Conservation (phyloP, 1,284 basidiomycete genomes). For the Apiotrichum siamense region DNA sequence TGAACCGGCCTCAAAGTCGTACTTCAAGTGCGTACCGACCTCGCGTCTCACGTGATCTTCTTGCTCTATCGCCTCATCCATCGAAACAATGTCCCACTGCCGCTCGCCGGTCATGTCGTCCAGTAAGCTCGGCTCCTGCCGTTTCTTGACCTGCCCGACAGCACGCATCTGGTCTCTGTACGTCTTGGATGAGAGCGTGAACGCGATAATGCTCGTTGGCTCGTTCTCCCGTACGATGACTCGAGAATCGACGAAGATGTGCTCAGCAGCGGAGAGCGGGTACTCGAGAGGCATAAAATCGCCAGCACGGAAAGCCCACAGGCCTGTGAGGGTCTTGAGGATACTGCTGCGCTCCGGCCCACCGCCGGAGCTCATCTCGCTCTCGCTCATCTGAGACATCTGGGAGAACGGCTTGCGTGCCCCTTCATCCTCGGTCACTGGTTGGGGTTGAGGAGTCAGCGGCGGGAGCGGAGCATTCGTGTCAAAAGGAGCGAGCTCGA, state of each 20-base stretch:
- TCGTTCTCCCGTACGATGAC: conserved; percentile 97
- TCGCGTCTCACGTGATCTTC: conserved; percentile 28
- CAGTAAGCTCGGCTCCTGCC: conserved; percentile 11
- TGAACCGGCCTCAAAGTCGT: conserved; percentile 81
- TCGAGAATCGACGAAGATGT: conserved; percentile 89
- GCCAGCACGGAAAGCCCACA: conserved; percentile 62
- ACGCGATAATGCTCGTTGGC: conserved; percentile 94
- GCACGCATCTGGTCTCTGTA: conserved; percentile 75
- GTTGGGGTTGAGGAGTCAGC: conserved; percentile 30
- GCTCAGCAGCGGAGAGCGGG: conserved; percentile 58
- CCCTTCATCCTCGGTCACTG: conserved; percentile 25
- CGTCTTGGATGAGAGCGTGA: conserved; percentile 84
- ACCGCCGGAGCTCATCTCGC: conserved; percentile 47
- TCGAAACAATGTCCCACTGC: conserved; percentile 72
- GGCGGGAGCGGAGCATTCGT: conserved; percentile 46
- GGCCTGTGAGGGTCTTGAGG: conserved; percentile 75
- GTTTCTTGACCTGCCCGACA: conserved; percentile 50
- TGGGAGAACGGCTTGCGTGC: conserved; percentile 22
- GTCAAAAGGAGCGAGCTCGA: conserved; percentile 47
- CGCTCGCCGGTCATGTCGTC: conserved; percentile 11
- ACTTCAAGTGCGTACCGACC: conserved; percentile 45
- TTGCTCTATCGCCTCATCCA: conserved; percentile 42
- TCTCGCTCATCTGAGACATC: conserved; percentile 46
- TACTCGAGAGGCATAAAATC: conserved; percentile 54
- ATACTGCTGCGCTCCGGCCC: conserved; percentile 67